Conservation (phyloP, 2,329 filamentous ascomycete species). For the Pyrenochaeta sp. region DNA sequence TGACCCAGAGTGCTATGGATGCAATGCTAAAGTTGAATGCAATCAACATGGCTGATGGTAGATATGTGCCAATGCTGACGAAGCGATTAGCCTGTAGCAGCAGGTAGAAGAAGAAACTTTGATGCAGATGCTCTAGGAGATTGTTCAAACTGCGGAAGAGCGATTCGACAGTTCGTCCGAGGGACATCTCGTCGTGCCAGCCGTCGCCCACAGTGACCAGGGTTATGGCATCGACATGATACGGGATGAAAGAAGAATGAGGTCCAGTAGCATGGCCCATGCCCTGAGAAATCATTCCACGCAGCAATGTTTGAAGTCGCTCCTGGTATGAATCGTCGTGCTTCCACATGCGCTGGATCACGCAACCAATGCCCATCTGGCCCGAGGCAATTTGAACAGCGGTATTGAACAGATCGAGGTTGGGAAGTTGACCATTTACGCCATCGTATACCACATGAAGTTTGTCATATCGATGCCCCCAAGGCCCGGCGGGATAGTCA, state of each 20-base stretch:
- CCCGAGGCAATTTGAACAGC: conserved; percentile 85
- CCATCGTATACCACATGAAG: conserved; percentile 95
- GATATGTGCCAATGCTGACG: conserved; percentile 96
- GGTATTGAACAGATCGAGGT: conserved; percentile 94
- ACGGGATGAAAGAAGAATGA: conserved; percentile 95
- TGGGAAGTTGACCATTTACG: conserved; percentile 92
- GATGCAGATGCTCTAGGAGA: conserved; percentile 92
- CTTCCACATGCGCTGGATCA: conserved; percentile 84
- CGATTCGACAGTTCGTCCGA: conserved; percentile 88
- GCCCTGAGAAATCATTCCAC: conserved; percentile 91
- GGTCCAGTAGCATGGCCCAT: conserved; percentile 88
- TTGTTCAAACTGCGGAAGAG: conserved; percentile 95
- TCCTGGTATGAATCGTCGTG: conserved; percentile 80
- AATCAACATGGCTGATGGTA: conserved; percentile 96
- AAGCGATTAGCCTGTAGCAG: conserved; percentile 91
- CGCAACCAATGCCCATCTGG: conserved; percentile 88
- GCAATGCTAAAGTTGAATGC: conserved; percentile 96
- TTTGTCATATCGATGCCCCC: conserved; percentile 82
- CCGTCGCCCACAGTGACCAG: conserved; percentile 88
- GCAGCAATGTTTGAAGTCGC: conserved; percentile 84
- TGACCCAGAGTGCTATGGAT: conserved; percentile 91
- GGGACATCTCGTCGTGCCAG: conserved; percentile 97
- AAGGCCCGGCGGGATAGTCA: conserved; percentile 76
- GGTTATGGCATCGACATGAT: conserved; percentile 96
- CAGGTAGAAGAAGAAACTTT: conserved; percentile 99